phyloP scores from a whole-genome alignment of 2,329 filamentous ascomycete genomes.

The Penicillium sp. region DNA sequence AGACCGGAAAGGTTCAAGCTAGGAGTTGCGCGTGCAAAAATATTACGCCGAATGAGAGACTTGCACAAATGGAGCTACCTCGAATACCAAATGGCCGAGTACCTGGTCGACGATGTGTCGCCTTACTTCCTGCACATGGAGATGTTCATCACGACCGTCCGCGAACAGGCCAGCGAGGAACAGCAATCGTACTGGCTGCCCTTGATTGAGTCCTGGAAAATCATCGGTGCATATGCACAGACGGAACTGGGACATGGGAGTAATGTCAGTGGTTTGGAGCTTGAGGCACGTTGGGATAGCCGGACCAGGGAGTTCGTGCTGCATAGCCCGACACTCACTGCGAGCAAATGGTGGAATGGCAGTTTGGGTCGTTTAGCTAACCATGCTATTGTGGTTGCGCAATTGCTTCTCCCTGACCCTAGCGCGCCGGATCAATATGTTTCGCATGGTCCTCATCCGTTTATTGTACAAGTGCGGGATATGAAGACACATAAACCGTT shows the following conservation, averaged over 20 bases:
- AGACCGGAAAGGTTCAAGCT: constrained; percentile 53
- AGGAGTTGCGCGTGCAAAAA: constrained; percentile 52
- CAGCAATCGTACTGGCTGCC: constrained; percentile 52
- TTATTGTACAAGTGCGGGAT: constrained; percentile 53
- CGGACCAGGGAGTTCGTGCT: constrained; percentile 48
- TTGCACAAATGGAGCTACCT: constrained; percentile 49
- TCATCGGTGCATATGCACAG: constrained; percentile 53
- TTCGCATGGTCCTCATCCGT: constrained; percentile 52
- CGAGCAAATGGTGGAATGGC: constrained; percentile 57
- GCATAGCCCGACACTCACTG: constrained; percentile 52
- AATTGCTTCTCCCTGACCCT: constrained; percentile 46
- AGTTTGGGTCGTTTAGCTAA: constrained; percentile 54
- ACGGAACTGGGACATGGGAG: constrained; percentile 54
- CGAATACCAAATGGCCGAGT: constrained; percentile 53
- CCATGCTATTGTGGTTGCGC: constrained; percentile 54
- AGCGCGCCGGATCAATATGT: constrained; percentile 30
- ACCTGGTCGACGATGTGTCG: constrained; percentile 53
- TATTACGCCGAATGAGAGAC: constrained; percentile 46
- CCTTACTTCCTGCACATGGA: constrained; percentile 52
- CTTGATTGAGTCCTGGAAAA: constrained; percentile 49
- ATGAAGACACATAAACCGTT: constrained; percentile 48
- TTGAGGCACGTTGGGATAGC: constrained; percentile 48
- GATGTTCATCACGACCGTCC: constrained; percentile 53
- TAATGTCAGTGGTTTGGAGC: constrained; percentile 52
- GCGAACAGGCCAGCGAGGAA: constrained; percentile 49